phyloP scores from a whole-genome alignment of 73 alveolate genomes.

The Symbiodinium natans region DNA sequence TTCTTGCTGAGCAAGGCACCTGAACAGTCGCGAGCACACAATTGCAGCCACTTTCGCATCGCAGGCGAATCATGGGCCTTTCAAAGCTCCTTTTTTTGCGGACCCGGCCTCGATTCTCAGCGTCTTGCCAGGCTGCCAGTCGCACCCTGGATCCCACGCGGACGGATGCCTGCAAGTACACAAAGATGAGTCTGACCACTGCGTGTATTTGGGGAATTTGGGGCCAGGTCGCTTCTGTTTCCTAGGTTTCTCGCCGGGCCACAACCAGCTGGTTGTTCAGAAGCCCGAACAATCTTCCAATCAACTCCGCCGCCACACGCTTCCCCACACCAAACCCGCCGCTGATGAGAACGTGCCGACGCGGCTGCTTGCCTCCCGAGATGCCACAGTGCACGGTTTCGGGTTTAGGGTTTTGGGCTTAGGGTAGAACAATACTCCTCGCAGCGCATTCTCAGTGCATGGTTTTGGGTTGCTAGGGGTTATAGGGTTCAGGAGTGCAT shows the following conservation, averaged over 20 bases:
- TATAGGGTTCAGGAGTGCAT: too few species aligned
- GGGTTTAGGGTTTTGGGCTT: too few species aligned
- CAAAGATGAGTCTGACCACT: not conserved
- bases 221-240: not conserved
- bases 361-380: conserved; percentile 78
- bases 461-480: too few species aligned
- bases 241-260: not conserved
- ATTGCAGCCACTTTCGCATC: too few species aligned
- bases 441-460: too few species aligned
- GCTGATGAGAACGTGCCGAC: conserved; percentile 79
- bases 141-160: conserved; percentile 77
- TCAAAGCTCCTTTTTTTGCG: too few species aligned
- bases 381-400: too few species aligned
- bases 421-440: too few species aligned
- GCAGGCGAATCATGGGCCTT: too few species aligned
- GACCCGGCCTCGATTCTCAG: conserved; percentile 66
- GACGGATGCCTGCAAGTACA: conserved; percentile 31
- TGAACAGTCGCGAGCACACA: too few species aligned
- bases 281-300: conserved; percentile 64
- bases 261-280: conserved; percentile 60
- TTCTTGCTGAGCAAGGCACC: conserved; percentile 93
- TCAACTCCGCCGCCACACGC: conserved; percentile 80
- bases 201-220: too few species aligned
- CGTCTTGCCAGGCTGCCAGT: conserved; percentile 89
- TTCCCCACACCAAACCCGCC: conserved; percentile 93